A percentile compares a stretch with the other conserved stretches of the same genome.
These are phyloP conservation scores for Tuber indicum DNA, from an alignment of 495 filamentous ascomycete species.

Conservation along the genomic window DNA sequence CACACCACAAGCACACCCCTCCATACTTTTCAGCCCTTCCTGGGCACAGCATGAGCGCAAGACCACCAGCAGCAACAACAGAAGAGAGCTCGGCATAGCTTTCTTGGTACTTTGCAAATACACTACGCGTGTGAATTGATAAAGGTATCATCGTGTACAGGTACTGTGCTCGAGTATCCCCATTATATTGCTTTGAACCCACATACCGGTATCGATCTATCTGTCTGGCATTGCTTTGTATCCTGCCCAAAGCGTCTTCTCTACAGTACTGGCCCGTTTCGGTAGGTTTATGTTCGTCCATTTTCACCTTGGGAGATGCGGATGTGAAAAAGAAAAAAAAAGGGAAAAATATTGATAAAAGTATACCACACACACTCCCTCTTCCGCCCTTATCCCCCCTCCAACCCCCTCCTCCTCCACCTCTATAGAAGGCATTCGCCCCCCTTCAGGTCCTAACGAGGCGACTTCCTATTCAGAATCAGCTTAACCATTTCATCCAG, in stretches of 20 bases:
- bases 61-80: conserved; percentile 22
- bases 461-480: conserved; percentile 33
- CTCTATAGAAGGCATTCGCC: conserved; percentile 7
- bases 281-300: conserved; percentile 23
- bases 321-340: conserved; percentile 24
- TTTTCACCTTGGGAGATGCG: conserved; percentile 18
- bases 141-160: not conserved
- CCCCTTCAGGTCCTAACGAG: conserved; percentile 27
- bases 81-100: conserved; percentile 17
- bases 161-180: not conserved
- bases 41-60: conserved; percentile 20
- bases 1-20: conserved; percentile 2
- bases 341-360: conserved; percentile 9
- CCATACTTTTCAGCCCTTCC: conserved; percentile 11
- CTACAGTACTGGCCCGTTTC: conserved; percentile 10
- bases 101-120: not conserved
- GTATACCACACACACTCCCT: conserved; percentile 9
- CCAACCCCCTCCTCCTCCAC: conserved; percentile 19
- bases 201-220: not conserved
- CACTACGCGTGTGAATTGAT: conserved; percentile 19
- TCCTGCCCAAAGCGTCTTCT: conserved; percentile 32
- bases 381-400: conserved; percentile 20
- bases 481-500: conserved; percentile 37
- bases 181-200: not conserved
- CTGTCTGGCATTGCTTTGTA: conserved; percentile 23